Evolutionary conservation across 2,329 filamentous ascomycete genomes (phyloP).

Genomic region (Chrysoporthe cubensis): DNA sequence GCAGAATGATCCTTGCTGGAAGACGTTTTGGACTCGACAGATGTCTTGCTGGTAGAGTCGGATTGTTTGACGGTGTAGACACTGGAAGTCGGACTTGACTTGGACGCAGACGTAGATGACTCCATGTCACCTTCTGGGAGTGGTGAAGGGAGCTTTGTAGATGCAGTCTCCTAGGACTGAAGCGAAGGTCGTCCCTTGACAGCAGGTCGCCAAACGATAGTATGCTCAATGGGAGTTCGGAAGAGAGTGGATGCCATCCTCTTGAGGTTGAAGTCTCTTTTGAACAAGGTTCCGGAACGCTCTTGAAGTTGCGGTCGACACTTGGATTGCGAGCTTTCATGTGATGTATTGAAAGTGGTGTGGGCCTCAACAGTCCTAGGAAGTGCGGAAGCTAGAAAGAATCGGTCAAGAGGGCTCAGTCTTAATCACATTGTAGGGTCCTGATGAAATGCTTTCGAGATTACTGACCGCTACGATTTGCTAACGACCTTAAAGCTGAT

Average conservation of each 20-base stretch:
- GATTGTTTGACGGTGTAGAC: slow-evolving; percentile 30
- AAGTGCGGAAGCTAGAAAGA: slow-evolving; percentile 16
- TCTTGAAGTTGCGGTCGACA: slow-evolving; percentile 26
- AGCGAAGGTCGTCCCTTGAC: slow-evolving; percentile 43
- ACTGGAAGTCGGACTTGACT: slow-evolving; percentile 34
- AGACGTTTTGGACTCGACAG: slow-evolving; percentile 47
- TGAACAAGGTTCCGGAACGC: slow-evolving; percentile 4
- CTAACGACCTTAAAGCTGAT: slow-evolving; percentile 41
- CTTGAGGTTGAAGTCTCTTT: slow-evolving; percentile 28
- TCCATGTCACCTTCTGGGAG: slow-evolving; percentile 16
- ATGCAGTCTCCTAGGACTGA: slow-evolving; percentile 40
- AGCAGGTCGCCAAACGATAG: slow-evolving; percentile 46
- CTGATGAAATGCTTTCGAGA: too few species aligned
- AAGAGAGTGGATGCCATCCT: slow-evolving; percentile 47
- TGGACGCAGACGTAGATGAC: slow-evolving; percentile 29
- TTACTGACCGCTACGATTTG: slow-evolving; percentile 29
- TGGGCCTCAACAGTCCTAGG: slow-evolving; percentile 23
- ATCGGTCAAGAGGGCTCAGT: neutral
- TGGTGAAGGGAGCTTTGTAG: slow-evolving; percentile 28
- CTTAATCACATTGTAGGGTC: neutral
- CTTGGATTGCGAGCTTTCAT: slow-evolving; percentile 16
- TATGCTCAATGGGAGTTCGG: slow-evolving; percentile 44
- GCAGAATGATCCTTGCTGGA: slow-evolving; percentile 35
- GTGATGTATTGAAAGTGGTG: slow-evolving; percentile 11
- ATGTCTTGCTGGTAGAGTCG: slow-evolving; percentile 43